A percentile compares a stretch with the other conserved stretches of the same genome.
Conservation (phyloP, 306 rosid species). For the Prunus mira region DNA sequence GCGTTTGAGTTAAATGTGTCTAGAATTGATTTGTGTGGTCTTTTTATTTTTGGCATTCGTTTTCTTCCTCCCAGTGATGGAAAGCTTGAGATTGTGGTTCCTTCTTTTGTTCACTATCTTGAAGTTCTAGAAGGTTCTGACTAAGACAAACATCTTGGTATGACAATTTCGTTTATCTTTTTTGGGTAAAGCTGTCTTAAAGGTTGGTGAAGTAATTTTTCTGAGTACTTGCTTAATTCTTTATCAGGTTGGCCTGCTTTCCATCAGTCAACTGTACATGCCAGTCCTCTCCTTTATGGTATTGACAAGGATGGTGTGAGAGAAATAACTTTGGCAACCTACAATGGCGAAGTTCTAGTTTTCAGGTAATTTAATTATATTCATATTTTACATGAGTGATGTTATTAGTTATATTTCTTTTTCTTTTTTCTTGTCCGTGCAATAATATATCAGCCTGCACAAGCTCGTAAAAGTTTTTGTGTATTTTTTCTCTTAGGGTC, state of each 20-base stretch:
- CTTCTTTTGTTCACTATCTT: slow-evolving; percentile 94
- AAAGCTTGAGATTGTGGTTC: slow-evolving; percentile 90
- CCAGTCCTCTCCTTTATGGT: slow-evolving; percentile 91
- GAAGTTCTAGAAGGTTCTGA: slow-evolving; percentile 96
- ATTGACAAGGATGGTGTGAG: slow-evolving; percentile 98
- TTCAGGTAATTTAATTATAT: slow-evolving; percentile 67
- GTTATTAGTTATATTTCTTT: not conserved
- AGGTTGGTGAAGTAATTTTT: slow-evolving; percentile 15
- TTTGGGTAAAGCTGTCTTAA: not conserved
- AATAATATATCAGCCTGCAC: not conserved
- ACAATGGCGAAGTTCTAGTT: slow-evolving; percentile 94
- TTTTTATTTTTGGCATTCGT: too few species aligned
- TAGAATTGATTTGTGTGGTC: not conserved
- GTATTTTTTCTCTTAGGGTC: slow-evolving; percentile 50
- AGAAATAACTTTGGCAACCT: slow-evolving; percentile 92
- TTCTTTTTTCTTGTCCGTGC: not conserved
- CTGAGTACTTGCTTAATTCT: slow-evolving; percentile 26
- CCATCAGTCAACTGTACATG: slow-evolving; percentile 97
- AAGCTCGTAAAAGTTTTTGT: not conserved
- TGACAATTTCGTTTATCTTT: not conserved
- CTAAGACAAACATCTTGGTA: slow-evolving; percentile 97
- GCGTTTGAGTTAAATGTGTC: too few species aligned
- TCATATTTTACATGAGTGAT: slow-evolving; percentile 5
- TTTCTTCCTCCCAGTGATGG: slow-evolving; percentile 67
- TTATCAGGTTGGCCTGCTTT: slow-evolving; percentile 97